phyloP scores from a whole-genome alignment of 2,329 filamentous ascomycete species.

The Ophidiomyces ophidiicola region DNA sequence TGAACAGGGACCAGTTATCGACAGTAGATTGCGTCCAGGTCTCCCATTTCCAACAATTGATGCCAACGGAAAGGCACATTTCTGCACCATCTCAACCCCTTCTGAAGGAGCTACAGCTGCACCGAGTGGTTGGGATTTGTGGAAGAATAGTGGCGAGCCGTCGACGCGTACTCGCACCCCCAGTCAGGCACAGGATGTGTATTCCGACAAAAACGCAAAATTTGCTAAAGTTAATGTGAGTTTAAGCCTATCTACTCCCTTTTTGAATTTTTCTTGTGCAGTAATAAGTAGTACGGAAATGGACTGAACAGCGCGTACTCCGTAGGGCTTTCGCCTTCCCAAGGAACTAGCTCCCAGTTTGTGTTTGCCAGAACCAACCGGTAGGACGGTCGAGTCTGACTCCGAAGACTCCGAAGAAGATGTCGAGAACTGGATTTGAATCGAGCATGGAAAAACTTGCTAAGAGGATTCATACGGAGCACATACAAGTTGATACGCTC shows the following conservation, averaged over 20 bases:
- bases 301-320: not conserved
- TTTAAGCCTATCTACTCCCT: not conserved
- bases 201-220: slow-evolving; percentile 11
- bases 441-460: too few species aligned
- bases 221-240: slow-evolving; percentile 22
- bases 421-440: slow-evolving; percentile 17
- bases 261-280: too few species aligned
- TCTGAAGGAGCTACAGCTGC: slow-evolving; percentile 14
- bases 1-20: slow-evolving; percentile 12
- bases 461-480: too few species aligned
- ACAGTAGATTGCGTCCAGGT: not conserved
- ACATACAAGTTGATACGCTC: too few species aligned
- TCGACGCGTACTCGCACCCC: not conserved
- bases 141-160: slow-evolving; percentile 11
- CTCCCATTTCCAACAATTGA: slow-evolving; percentile 18
- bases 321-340: slow-evolving; percentile 16
- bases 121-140: slow-evolving; percentile 16
- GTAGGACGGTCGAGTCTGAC: slow-evolving; percentile 16
- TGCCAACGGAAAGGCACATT: slow-evolving; percentile 16
- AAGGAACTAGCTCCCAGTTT: slow-evolving; percentile 16
- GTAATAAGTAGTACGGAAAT: too few species aligned
- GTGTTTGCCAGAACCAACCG: slow-evolving; percentile 16
- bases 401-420: slow-evolving; percentile 19
- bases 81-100: slow-evolving; percentile 7
- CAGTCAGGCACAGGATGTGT: not conserved